phyloP scores from a whole-genome alignment of 176 grass and related monocot genomes.

The Melocanna baccifera region DNA sequence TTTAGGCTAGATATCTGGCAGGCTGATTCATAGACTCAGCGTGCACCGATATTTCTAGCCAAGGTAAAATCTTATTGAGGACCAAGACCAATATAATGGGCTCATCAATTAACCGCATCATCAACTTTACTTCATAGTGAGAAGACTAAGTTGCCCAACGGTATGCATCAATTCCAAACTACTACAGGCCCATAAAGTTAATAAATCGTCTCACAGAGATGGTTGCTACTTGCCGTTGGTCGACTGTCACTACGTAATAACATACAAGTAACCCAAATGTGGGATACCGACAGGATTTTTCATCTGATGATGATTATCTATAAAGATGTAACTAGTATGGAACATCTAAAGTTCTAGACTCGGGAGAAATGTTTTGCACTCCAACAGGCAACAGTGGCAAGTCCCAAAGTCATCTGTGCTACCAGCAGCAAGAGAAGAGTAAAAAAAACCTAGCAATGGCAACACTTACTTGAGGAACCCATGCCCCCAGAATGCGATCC shows the following conservation, averaged over 20 bases:
- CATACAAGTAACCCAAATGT: background rate
- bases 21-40: background rate
- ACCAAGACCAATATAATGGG: background rate
- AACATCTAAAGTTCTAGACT: background rate
- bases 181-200: background rate
- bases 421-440: background rate
- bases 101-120: conserved; percentile 1
- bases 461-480: conserved; percentile 95
- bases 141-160: background rate
- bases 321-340: background rate
- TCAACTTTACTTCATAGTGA: background rate
- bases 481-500: conserved; percentile 70
- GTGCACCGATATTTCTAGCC: background rate
- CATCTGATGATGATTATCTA: background rate
- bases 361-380: background rate
- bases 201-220: background rate
- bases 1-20: background rate
- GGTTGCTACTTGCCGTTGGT: background rate
- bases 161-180: conserved; percentile 6
- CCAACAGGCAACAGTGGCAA: background rate
- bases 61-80: background rate
- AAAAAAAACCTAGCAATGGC: background rate
- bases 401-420: background rate
- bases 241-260: background rate
- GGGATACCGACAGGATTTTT: background rate